A percentile compares a stretch with the other conserved stretches of the same genome.
Evolutionary conservation across 2,329 filamentous ascomycete genomes (phyloP).

Genomic region (Penicillium corylophilum): DNA sequence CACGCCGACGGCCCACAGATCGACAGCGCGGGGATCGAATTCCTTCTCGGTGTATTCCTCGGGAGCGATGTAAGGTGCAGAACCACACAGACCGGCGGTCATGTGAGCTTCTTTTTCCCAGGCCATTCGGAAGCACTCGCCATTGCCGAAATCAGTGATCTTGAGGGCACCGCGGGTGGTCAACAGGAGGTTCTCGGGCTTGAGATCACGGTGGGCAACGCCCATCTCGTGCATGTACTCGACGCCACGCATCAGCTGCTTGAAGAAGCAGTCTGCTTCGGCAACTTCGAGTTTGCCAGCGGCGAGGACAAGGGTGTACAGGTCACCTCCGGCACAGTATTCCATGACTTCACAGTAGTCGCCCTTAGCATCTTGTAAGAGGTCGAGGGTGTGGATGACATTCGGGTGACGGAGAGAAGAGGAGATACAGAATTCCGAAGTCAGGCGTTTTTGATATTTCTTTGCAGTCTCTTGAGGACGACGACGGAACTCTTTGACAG

Average conservation of each 20-base stretch:
- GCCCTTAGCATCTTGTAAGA: conserved; percentile 93
- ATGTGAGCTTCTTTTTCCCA: conserved; percentile 99
- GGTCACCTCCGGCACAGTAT: conserved; percentile 92
- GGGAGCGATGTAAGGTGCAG: conserved; percentile 93
- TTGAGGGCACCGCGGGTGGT: conserved; percentile 92
- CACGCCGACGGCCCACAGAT: conserved; percentile 96
- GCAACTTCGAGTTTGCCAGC: conserved; percentile 83
- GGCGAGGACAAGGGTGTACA: conserved; percentile 89
- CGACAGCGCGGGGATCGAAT: conserved; percentile 95
- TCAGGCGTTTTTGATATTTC: conserved; percentile 96
- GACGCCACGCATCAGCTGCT: conserved; percentile 97
- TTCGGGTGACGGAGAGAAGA: conserved; percentile 95
- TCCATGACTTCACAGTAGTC: conserved; percentile 99
- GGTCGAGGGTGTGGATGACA: conserved; percentile 94
- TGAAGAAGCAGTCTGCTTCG: conserved; percentile 98
- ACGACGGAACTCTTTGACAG: conserved; percentile 96
- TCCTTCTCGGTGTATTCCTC: conserved; percentile 95
- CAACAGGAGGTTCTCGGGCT: conserved; percentile 92
- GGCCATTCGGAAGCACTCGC: conserved; percentile 98
- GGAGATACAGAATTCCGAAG: conserved; percentile 97
- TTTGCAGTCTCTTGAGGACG: conserved; percentile 92
- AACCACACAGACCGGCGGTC: conserved; percentile 95
- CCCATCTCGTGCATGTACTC: conserved; percentile 99
- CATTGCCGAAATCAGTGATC: conserved; percentile 98
- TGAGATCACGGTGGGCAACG: conserved; percentile 92